Percentiles rank a stretch among this genome's conserved stretches.
Conservation (phyloP, 2,329 filamentous ascomycete species). For the Rutstroemia sp. region DNA sequence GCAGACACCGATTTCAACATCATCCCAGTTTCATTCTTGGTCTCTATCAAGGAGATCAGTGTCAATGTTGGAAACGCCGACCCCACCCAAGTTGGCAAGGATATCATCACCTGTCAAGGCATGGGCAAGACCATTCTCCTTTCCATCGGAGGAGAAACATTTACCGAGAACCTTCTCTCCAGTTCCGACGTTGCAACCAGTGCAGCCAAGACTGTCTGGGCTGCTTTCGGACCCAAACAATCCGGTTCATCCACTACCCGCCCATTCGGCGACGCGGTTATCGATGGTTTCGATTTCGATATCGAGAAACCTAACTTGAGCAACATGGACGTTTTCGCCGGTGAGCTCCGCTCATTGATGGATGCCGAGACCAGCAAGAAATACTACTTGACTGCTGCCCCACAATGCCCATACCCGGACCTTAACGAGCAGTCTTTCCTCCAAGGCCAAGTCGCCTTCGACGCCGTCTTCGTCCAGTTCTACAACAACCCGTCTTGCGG, state of each 20-base stretch:
- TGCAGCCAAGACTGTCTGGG: conserved; percentile 59
- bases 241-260: conserved; percentile 39
- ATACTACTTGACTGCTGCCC: conserved; percentile 55
- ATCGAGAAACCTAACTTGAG: background rate
- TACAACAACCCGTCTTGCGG: conserved; percentile 49
- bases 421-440: conserved; percentile 48
- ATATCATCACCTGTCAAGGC: conserved; percentile 9
- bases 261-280: conserved; percentile 56
- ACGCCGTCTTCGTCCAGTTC: conserved; percentile 34
- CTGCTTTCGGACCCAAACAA: conserved; percentile 56
- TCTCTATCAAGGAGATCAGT: conserved; percentile 1
- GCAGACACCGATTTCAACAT: conserved; percentile 1
- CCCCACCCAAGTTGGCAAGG: conserved; percentile 2
- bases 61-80: conserved; percentile 9
- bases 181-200: conserved; percentile 41
- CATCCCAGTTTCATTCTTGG: conserved; percentile 3
- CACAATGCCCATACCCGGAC: conserved; percentile 61
- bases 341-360: conserved; percentile 39
- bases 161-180: conserved; percentile 59
- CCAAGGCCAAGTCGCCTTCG: conserved; percentile 38
- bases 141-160: conserved; percentile 64
- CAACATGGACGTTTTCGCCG: conserved; percentile 5
- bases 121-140: conserved; percentile 59
- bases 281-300: conserved; percentile 75
- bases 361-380: conserved; percentile 37